Conservation (phyloP, 768 basidiomycete species). For the Candolleomyces eurysporus region DNA sequence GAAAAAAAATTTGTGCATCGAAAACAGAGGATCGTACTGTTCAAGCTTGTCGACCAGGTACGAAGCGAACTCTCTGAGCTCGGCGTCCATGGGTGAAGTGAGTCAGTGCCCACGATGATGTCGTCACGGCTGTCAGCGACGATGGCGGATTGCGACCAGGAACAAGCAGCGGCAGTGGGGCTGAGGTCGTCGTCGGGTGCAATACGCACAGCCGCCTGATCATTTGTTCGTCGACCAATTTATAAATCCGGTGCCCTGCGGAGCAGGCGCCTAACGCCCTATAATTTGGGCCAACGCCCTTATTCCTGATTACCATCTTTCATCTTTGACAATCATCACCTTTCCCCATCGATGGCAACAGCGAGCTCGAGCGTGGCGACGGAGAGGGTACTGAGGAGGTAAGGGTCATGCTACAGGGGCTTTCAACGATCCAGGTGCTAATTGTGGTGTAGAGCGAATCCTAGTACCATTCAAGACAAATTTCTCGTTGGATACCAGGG, state of each 20-base stretch:
- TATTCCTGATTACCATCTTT: conserved; percentile 10
- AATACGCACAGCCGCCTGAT: neutral
- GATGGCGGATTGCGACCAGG: neutral
- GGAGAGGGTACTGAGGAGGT: conserved; percentile 44
- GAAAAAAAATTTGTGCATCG: too few relatives aligned
- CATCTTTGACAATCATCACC: conserved; percentile 30
- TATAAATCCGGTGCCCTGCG: conserved; percentile 5
- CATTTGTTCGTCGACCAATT: neutral
- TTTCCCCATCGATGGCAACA: conserved; percentile 21
- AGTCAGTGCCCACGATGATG: conserved; percentile 12
- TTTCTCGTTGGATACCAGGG: conserved; percentile 86
- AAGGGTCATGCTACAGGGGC: conserved; percentile 2
- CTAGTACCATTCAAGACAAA: conserved; percentile 80
- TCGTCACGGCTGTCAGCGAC: conserved; percentile 11
- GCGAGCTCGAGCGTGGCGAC: conserved; percentile 18
- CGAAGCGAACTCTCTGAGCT: conserved; percentile 18
- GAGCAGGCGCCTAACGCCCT: conserved; percentile 9
- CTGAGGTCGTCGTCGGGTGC: neutral
- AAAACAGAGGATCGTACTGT: conserved; percentile 29
- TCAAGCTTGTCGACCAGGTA: conserved; percentile 20
- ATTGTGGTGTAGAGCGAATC: conserved; percentile 49
- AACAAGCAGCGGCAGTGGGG: neutral
- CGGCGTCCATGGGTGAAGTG: conserved; percentile 17
- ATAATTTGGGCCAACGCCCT: neutral
- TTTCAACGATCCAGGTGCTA: neutral